Conservation (phyloP, 1,284 basidiomycete species). For the Pterulicium gracile region DNA sequence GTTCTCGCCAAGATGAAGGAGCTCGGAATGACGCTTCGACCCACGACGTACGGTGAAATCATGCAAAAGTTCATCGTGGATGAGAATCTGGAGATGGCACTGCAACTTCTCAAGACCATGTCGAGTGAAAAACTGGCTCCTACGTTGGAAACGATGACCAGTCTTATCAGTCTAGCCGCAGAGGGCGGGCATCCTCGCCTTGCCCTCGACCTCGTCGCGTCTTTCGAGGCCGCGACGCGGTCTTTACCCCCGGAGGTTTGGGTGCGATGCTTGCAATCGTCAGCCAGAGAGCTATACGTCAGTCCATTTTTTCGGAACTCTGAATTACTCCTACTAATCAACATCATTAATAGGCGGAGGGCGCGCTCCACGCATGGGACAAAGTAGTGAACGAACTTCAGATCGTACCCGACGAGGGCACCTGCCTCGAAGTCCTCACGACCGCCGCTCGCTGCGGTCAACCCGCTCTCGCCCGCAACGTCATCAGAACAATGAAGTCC, state of each 20-base stretch:
- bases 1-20: constrained; percentile 37
- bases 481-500: constrained; percentile 40
- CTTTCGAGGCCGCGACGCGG: constrained; percentile 49
- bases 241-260: constrained; percentile 42
- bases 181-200: constrained; percentile 41
- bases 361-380: constrained; percentile 54
- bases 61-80: constrained; percentile 34
- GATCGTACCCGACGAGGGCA: constrained; percentile 62
- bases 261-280: constrained; percentile 46
- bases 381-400: constrained; percentile 40
- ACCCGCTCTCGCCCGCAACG: constrained; percentile 57
- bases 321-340: constrained; percentile 1
- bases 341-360: constrained; percentile 40
- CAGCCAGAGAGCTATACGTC: constrained; percentile 52
- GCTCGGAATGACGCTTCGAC: constrained; percentile 34
- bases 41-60: constrained; percentile 40
- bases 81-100: constrained; percentile 50
- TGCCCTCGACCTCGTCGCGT: constrained; percentile 54
- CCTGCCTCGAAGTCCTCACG: constrained; percentile 57
- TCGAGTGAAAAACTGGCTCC: constrained; percentile 33
- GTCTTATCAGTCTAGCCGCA: constrained; percentile 38
- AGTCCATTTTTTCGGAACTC: constrained; percentile 17
- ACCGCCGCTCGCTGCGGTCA: constrained; percentile 63
- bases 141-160: constrained; percentile 34
- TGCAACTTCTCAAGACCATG: constrained; percentile 47